Evolutionary conservation across 495 filamentous ascomycete genomes (phyloP), one percentile per base, ranked within the genome.

Genomic region (Sabuloglossum arenarium): DNA sequence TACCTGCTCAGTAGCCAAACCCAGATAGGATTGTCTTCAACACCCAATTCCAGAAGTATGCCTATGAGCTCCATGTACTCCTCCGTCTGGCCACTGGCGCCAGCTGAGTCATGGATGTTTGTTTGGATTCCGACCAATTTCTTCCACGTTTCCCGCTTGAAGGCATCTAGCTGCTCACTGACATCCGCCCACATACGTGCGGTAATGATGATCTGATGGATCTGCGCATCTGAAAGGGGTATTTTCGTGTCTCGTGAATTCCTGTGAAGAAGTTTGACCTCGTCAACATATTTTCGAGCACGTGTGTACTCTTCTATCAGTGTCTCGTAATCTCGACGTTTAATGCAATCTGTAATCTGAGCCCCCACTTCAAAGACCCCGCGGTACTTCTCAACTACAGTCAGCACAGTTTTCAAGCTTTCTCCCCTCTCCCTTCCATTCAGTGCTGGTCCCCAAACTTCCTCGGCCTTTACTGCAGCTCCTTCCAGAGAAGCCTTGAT

Each of bases 131-230:
- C 80, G 30, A 79, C 77, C 54, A 98, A 72, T 61, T 77, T 79
- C 57, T 77, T 76, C 91, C 93, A 96, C 2, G 87, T 74, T 59
- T 93, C 88, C 6, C 85, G 76, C 64, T 95, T 96, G 69, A 95
- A 94, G 11, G 73, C 67, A 25, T 86, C 79, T 27, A 95, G 81
- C 57, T 90, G 88, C 45, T 82, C 75, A 37, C 87, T 81, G 3
- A 96, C 85, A 67, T 95, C 87, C 59, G 80, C 75, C 89, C 88
- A 95, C 81, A 97, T 90, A n/a, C 88, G 80, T 6, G 85, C 88
- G 30, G 88, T 88, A 19, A 94, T 75, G 37, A 98, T 69, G 58
- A 97, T 82, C 46, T 85, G 81, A 63, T 93, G 82, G 19, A 85
- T 76, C 62, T 97, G 80, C 30, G 76, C 71, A 62, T 98, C 90